Percentiles rank a stretch among this genome's conserved stretches.
phyloP scores from a whole-genome alignment of 306 rosid species.

The Corylus americana region DNA sequence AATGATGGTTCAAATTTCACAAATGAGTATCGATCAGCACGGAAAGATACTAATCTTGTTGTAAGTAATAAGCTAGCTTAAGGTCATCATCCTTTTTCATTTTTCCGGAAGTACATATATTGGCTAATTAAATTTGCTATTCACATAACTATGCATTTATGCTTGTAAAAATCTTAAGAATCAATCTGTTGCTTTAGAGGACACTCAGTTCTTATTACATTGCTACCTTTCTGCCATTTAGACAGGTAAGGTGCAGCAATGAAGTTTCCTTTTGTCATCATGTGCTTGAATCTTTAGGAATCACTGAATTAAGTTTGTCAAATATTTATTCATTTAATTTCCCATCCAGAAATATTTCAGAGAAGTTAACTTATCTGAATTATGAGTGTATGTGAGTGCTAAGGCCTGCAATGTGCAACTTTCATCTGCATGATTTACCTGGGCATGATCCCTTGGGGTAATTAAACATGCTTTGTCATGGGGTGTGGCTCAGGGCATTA shows the following conservation, averaged over 20 bases:
- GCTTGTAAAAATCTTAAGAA: not conserved
- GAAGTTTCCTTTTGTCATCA: not conserved
- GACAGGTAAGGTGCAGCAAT: not conserved
- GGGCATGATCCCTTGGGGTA: not conserved
- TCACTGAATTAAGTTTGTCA: not conserved
- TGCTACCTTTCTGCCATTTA: not conserved
- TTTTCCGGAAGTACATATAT: not conserved
- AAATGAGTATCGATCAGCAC: conserved; percentile 57
- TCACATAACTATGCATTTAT: not conserved
- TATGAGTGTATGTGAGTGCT: not conserved
- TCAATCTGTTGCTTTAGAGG: not conserved
- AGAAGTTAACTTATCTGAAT: no score
- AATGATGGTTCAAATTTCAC: conserved; percentile 68
- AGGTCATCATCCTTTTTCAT: not conserved
- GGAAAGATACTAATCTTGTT: conserved; percentile 86
- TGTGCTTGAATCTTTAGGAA: not conserved
- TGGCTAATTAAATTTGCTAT: not conserved
- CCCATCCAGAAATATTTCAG: not conserved
- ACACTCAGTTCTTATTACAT: not conserved
- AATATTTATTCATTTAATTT: not conserved
- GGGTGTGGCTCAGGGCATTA: no score
- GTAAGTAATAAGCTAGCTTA: conserved; percentile 57
- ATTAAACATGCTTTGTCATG: no score
- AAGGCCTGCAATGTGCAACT: not conserved
- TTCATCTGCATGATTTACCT: not conserved